Evolutionary conservation across 1,284 basidiomycete species (phyloP), one percentile per base, ranked within the genome.

Genomic region (Cryptococcus sp.): DNA sequence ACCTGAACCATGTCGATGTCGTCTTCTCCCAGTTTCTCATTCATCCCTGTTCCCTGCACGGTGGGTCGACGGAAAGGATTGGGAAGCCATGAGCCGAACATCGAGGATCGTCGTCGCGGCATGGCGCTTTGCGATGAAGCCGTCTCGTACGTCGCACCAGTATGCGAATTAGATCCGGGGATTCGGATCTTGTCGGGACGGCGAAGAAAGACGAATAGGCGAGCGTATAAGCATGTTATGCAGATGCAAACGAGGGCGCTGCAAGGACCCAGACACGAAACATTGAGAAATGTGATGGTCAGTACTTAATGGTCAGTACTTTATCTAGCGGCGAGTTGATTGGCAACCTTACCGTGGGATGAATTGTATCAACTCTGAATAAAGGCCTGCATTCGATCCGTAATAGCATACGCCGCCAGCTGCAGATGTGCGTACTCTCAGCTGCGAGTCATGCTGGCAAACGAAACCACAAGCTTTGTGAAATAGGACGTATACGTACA

Each of bases 141-240:
- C 8, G 55, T 54, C 19, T 52, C 61, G 54, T 51, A 41, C 26
- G 52, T 59, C 50, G 58, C 52, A 17, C 63, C 63, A 29, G 59
- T 60, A 1, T 58, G 40, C 1, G 65, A 63, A 48, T 72, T 59
- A 5, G 73, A 72, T 57, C 67, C 67, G 1, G 64, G 63, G 1
- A 66, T 62, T n/a, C 74, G 63, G 51, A 80, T 78, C 59, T 72
- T 74, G 66, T 80, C 78, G 1, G 78, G 78, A 22, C 78, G 70
- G 8, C 70, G 68, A 13, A 80, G 73, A 62, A 80, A 80, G 59
- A 80, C 70, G 64, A 76, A 79, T 1, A 80, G 68, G 26, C 68
- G 62, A 41, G 72, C 68, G 61, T 80, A 80, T n/a, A 79, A 66
- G 53, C 73, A 46, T 26, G 68, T 67, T 58, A 80, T 76, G 55